Base-by-base conservation (phyloP, 164 flowering plant genomes). In the Piper longum region DNA sequence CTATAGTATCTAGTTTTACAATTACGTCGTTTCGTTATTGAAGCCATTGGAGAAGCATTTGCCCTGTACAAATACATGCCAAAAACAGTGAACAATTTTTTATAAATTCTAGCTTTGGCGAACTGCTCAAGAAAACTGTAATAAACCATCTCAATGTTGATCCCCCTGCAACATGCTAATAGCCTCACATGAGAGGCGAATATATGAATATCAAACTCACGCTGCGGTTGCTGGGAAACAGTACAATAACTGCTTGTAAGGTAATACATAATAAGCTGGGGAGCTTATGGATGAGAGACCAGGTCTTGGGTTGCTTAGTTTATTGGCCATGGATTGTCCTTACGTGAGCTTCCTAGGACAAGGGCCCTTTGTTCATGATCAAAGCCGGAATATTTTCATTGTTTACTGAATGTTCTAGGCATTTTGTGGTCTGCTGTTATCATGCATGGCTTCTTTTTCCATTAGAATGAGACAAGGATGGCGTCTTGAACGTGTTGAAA, bases 391-490 rank as follows among this genome's bases (percentile, higher is more conserved):
- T 40, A 40, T 60, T 48, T 5, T 8, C 9, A 9, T 60, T 60
- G 3, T 60, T 12, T 3, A 13, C 2, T 16, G 39, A 7, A 1
- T 40, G 16, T 16, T 60, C 36, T 26, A 26, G 36, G 36, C 36
- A 26, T 26, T 26, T 26, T 26, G 36, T 26, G 7, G 41, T 8
- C 11, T 58, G 0, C 0, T 16, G 5, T 4, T 57, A 14, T 16
- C 40, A 36, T 41, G 7, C 51, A 9, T 5, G n/a, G 17, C 17
- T 17, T 56, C 60, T 56, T 41, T 43, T 43, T 43, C 13, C 16
- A 40, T 56, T 8, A 16, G 57, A 48, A 64, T 56, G 57, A 9
- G 67, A 64, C 67, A 64, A 64, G 16, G 36, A 5, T 13, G 54
- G 17, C 11, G 41, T 60, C 7, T 18, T 16, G 65, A 57, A 62